A percentile compares a stretch with the other conserved stretches of the same genome.
Evolutionary conservation across 2,329 filamentous ascomycete species (phyloP).

Genomic region (Hypoxylon sp.): DNA sequence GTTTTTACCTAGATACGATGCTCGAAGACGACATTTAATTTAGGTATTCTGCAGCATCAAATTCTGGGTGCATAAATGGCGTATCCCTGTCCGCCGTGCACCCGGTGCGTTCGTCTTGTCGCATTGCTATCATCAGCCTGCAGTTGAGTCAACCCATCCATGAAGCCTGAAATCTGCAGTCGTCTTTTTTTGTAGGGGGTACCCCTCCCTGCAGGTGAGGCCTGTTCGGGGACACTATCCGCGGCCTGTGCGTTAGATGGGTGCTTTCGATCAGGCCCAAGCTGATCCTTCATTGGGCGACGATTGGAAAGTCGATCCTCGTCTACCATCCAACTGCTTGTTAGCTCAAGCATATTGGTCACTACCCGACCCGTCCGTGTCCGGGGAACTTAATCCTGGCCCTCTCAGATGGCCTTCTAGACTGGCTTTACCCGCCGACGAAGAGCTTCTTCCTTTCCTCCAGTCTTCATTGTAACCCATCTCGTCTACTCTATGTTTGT

Average conservation of each 20-base stretch:
- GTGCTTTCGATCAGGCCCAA: slow-evolving; percentile 33
- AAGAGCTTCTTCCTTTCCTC: slow-evolving; percentile 33
- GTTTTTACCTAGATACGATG: too few species aligned
- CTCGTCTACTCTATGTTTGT: slow-evolving; percentile 18
- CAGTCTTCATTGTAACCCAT: slow-evolving; percentile 31
- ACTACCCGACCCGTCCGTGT: slow-evolving; percentile 40
- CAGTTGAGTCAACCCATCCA: slow-evolving; percentile 16
- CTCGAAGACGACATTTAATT: slow-evolving; percentile 13
- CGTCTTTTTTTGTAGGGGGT: slow-evolving; percentile 16
- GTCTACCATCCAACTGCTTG: slow-evolving; percentile 30
- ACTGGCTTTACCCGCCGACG: slow-evolving; percentile 30
- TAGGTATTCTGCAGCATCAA: slow-evolving; percentile 26
- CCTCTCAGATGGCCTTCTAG: slow-evolving; percentile 29
- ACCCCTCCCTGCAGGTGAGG: slow-evolving; percentile 33
- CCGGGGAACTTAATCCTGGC: slow-evolving; percentile 33
- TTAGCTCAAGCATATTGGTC: slow-evolving; percentile 35
- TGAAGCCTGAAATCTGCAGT: background rate
- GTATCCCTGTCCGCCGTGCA: slow-evolving; percentile 20
- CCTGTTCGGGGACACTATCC: slow-evolving; percentile 32
- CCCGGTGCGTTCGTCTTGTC: slow-evolving; percentile 19
- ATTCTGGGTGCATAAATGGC: slow-evolving; percentile 24
- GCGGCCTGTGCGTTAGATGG: slow-evolving; percentile 36
- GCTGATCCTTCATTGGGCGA: slow-evolving; percentile 32
- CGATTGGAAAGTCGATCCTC: slow-evolving; percentile 33
- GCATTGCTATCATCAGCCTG: slow-evolving; percentile 10